phyloP scores from a whole-genome alignment of 2,329 filamentous ascomycete genomes.

The Dactylonectria macrodidyma region DNA sequence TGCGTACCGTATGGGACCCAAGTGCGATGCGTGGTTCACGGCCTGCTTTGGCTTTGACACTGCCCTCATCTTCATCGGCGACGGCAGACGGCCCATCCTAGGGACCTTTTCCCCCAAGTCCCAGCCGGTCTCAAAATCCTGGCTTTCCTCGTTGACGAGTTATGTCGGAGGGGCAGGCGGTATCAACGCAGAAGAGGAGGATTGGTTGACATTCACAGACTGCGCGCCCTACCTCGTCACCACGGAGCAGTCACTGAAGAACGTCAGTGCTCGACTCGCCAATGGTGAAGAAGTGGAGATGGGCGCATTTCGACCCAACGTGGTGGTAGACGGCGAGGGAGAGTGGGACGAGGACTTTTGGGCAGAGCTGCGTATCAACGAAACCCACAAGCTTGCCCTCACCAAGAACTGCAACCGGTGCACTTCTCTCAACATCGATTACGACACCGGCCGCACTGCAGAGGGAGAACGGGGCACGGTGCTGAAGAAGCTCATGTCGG shows the following conservation, averaged over 20 bases:
- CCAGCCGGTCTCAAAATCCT: constrained; percentile 45
- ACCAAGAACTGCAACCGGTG: constrained; percentile 81
- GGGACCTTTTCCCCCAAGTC: constrained; percentile 66
- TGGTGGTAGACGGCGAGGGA: constrained; percentile 74
- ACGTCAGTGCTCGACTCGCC: constrained; percentile 73
- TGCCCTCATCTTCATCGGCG: constrained; percentile 76
- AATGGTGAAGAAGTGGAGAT: constrained; percentile 70
- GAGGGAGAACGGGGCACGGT: constrained; percentile 71
- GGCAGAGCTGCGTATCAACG: constrained; percentile 69
- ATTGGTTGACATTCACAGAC: constrained; percentile 80
- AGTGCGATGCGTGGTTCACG: constrained; percentile 77
- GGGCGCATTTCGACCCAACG: constrained; percentile 80
- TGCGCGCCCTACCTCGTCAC: constrained; percentile 82
- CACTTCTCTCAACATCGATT: constrained; percentile 80
- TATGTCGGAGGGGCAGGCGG: constrained; percentile 46
- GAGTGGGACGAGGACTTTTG: constrained; percentile 82
- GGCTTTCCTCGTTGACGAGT: constrained; percentile 53
- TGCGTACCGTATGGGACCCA: constrained; percentile 74
- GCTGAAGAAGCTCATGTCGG: constrained; percentile 78
- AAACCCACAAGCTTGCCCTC: constrained; percentile 63
- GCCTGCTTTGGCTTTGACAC: constrained; percentile 74
- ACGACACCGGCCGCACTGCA: constrained; percentile 72
- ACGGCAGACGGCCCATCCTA: constrained; percentile 71
- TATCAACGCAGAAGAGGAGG: constrained; percentile 52
- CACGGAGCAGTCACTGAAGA: constrained; percentile 77